phyloP scores from a whole-genome alignment of 75 land plant genomes.

The Pseudotsuga menziesii region DNA sequence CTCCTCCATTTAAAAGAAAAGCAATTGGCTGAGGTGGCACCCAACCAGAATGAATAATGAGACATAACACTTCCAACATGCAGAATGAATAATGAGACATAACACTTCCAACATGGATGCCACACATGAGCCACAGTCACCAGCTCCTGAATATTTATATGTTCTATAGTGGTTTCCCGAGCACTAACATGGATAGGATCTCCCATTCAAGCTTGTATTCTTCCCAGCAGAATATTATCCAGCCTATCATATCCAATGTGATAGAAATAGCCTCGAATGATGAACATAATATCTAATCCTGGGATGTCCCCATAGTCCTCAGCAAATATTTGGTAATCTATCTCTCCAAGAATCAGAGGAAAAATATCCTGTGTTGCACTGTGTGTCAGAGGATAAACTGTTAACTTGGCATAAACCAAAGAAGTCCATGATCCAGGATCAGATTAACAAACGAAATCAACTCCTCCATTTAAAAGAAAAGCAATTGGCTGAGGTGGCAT shows the following conservation, averaged over 20 bases:
- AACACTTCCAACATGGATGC: constrained; percentile 95
- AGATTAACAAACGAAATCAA: constrained; percentile 88
- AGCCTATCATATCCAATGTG: constrained; percentile 84
- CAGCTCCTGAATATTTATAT: no score
- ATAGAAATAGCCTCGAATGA: constrained; percentile 18
- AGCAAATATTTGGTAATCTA: constrained; percentile 55
- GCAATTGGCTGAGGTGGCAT: constrained; percentile 78
- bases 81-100: no score
- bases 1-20: constrained; percentile 83
- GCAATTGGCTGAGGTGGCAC: constrained; percentile 78
- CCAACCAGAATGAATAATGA: constrained; percentile 76
- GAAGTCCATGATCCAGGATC: constrained; percentile 97
- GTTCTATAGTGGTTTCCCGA: no score
- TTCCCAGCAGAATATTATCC: constrained; percentile 57
- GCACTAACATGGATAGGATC: no score
- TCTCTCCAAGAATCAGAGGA: constrained; percentile 50
- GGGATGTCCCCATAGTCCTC: constrained; percentile 84
- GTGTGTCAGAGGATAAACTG: constrained; percentile 83
- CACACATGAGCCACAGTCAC: no score
- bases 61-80: constrained; percentile 64
- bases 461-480: constrained; percentile 83
- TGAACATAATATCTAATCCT: constrained; percentile 85
- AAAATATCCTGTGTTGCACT: constrained; percentile 91
- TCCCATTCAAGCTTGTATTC: no score
- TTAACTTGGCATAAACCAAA: constrained; percentile 67